A percentile compares a stretch with the other conserved stretches of the same genome.
Conservation (phyloP, 495 filamentous ascomycete species). For the Geoglossum glabrum region DNA sequence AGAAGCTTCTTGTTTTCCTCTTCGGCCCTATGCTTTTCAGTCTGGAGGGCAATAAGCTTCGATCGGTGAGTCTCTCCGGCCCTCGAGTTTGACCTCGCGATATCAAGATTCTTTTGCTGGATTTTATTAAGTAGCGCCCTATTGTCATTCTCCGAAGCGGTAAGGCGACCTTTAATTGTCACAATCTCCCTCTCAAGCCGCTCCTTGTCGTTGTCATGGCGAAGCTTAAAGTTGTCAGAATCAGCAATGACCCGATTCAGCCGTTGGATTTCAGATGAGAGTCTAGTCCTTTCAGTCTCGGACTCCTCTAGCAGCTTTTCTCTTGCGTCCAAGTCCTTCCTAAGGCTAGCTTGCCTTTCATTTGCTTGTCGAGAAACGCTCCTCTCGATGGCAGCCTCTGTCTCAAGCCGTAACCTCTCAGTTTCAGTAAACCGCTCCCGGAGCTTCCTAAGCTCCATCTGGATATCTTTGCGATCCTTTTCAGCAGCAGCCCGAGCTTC, state of each 20-base stretch:
- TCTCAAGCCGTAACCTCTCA: slow-evolving; percentile 66
- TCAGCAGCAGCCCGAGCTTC: slow-evolving; percentile 63
- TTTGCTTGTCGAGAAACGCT: slow-evolving; percentile 56
- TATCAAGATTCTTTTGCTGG: slow-evolving; percentile 94
- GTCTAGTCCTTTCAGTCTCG: slow-evolving; percentile 51
- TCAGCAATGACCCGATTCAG: slow-evolving; percentile 68
- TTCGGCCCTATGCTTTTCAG: slow-evolving; percentile 68
- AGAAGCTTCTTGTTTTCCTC: slow-evolving; percentile 64
- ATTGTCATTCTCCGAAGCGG: slow-evolving; percentile 93
- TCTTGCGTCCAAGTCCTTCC: slow-evolving; percentile 57
- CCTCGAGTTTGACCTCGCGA: slow-evolving; percentile 71
- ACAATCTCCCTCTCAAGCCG: slow-evolving; percentile 81
- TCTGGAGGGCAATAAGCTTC: slow-evolving; percentile 54
- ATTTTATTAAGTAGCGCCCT: slow-evolving; percentile 87
- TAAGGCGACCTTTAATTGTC: slow-evolving; percentile 73
- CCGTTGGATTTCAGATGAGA: slow-evolving; percentile 57
- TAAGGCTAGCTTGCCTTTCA: slow-evolving; percentile 60
- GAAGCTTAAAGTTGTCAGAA: slow-evolving; percentile 67
- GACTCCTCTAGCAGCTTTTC: slow-evolving; percentile 48
- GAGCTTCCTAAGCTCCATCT: slow-evolving; percentile 63
- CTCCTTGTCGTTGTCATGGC: slow-evolving; percentile 84
- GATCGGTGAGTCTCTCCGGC: slow-evolving; percentile 69
- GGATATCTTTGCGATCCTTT: slow-evolving; percentile 71
- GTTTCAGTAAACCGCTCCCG: slow-evolving; percentile 63
- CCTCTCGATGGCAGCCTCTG: slow-evolving; percentile 63